Evolutionary conservation across 2,329 filamentous ascomycete species (phyloP).

Genomic region (Coniochaeta sp.): DNA sequence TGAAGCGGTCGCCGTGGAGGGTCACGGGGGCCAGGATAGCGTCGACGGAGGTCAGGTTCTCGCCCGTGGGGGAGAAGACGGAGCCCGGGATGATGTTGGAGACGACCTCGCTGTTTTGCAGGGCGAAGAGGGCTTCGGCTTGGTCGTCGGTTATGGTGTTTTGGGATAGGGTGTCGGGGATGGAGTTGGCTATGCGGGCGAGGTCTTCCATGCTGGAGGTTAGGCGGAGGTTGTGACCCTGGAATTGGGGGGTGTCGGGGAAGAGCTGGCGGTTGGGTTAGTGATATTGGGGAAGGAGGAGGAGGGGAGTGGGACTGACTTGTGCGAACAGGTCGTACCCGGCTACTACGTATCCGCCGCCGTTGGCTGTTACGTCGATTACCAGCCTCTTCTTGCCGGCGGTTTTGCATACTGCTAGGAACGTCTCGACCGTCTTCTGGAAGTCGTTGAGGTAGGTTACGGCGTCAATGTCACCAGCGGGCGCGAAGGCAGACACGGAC

Average conservation of each 20-base stretch:
- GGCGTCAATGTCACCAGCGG: constrained; percentile 9
- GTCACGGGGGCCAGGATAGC: constrained; percentile 24
- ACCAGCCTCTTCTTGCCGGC: constrained; percentile 52
- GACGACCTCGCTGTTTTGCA: constrained; percentile 34
- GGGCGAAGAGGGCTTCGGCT: constrained; percentile 31
- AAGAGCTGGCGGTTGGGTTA: constrained; percentile 31
- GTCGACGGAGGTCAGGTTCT: constrained; percentile 19
- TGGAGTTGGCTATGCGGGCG: constrained; percentile 26
- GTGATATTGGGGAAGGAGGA: constrained; percentile 14
- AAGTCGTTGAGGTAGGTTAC: constrained; percentile 16
- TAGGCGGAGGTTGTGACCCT: constrained; percentile 42
- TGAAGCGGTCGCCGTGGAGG: constrained; percentile 41
- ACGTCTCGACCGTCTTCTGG: constrained; percentile 19
- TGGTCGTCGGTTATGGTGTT: constrained; percentile 24
- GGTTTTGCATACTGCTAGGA: constrained; percentile 37
- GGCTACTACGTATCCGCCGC: constrained; percentile 43
- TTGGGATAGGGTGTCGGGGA: constrained; percentile 12
- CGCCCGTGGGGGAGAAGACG: constrained; percentile 34
- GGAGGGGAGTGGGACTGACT: constrained; percentile 3
- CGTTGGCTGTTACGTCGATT: constrained; percentile 56
- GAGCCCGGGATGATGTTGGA: constrained; percentile 37
- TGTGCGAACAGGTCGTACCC: constrained; percentile 41
- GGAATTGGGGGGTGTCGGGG: constrained; percentile 40
- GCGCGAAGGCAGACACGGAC: constrained; percentile 18
- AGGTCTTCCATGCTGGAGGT: constrained; percentile 38